phyloP scores from a whole-genome alignment of 192 early-diverging fungal genomes.

The Coemansia umbellata region DNA sequence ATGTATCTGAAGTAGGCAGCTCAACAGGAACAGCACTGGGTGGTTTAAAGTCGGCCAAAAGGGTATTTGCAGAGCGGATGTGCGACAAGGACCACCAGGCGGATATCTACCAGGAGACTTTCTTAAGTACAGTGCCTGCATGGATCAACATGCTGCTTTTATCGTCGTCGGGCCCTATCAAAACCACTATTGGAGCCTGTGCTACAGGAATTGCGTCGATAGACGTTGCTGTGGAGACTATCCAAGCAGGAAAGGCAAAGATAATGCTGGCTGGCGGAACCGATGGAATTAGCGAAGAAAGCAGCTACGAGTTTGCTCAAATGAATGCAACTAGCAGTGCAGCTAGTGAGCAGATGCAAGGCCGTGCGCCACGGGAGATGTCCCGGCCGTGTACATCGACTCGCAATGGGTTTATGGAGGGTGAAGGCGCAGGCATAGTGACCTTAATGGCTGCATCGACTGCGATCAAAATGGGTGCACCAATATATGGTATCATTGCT shows the following conservation, averaged over 20 bases:
- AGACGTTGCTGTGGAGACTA: slow-evolving; percentile 87
- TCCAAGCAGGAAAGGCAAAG: slow-evolving; percentile 85
- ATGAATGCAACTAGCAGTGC: slow-evolving; percentile 93
- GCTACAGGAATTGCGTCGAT: slow-evolving; percentile 89
- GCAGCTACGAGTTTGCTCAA: slow-evolving; percentile 91
- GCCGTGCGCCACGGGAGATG: slow-evolving; percentile 87
- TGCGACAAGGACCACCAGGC: slow-evolving; percentile 80
- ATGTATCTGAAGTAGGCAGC: slow-evolving; percentile 90
- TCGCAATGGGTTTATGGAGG: slow-evolving; percentile 92
- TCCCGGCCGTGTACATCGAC: slow-evolving; percentile 87
- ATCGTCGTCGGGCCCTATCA: slow-evolving; percentile 89
- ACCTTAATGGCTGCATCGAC: slow-evolving; percentile 82
- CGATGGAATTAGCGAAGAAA: slow-evolving; percentile 88
- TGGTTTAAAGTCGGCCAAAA: slow-evolving; percentile 69
- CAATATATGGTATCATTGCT: slow-evolving; percentile 86
- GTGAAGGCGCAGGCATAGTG: slow-evolving; percentile 85
- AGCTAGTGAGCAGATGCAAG: slow-evolving; percentile 70
- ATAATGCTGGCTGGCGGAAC: slow-evolving; percentile 87
- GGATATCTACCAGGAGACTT: slow-evolving; percentile 94
- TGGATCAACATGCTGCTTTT: slow-evolving; percentile 96
- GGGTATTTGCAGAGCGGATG: slow-evolving; percentile 74
- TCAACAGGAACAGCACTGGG: slow-evolving; percentile 83
- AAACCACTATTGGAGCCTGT: slow-evolving; percentile 75
- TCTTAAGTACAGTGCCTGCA: slow-evolving; percentile 92
- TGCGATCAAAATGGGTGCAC: slow-evolving; percentile 87